Evolutionary conservation across 192 early-diverging fungal genomes (phyloP), one percentile per base, ranked within the genome.

Genomic region (Diversispora epigaea): DNA sequence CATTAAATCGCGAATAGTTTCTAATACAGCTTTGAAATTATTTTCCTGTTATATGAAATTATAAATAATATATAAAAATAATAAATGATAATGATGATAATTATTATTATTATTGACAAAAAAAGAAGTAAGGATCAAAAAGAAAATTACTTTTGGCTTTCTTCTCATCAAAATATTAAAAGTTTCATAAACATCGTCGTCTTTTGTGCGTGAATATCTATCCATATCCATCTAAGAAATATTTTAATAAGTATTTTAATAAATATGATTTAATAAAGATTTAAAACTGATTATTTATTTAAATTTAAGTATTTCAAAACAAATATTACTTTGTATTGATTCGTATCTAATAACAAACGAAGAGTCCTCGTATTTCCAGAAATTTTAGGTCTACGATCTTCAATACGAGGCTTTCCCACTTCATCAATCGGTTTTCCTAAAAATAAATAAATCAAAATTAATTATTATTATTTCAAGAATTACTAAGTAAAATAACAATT

Each of bases 101-200:
- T 46, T 21, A 10, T 21, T 17, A 54, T 54, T 14, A 14, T 54
- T 54, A 4, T 17, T 17, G 8, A 40, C 11, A 43, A 64, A 41
- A 25, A 64, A 41, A 19, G 15, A 40, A 44, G 14, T 14, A 15
- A 32, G 2, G 25, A 46, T n/a, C 10, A 49, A 49, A 68, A 25
- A 9, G 41, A 17, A 65, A 43, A 15, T 46, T 75, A 75, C 73
- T 14, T 75, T 75, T 32, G 94, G 89, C 64, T 90, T 87, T 39
- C 96, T 86, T 41, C 98, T 89, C 70, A 99, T 77, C n/a, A 97
- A 83, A 21, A 98, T 84, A 79, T 96, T 98, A 71, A 98, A 95
- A 9, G 86, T 86, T 21, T 84, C 84, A 76, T 98, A 93, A 0
- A 95, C 84, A 79, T 91, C 90, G 19, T 85, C 85, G 1, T 75